Evolutionary conservation across 352 stramenopile genomes (phyloP).

Genomic region (Phytophthora melonis): DNA sequence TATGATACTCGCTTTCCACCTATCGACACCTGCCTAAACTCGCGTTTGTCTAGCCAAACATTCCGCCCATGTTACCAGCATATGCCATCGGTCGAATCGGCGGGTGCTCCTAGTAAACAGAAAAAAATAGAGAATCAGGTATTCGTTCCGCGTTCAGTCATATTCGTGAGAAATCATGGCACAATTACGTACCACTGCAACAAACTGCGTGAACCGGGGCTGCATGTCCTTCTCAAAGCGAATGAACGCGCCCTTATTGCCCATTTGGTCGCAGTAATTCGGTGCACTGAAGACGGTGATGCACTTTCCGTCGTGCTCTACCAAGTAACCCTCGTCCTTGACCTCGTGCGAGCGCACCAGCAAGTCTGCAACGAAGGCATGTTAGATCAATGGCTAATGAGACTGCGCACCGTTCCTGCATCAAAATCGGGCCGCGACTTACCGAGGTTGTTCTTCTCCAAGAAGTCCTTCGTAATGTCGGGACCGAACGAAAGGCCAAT

Average conservation of each 20-base stretch:
- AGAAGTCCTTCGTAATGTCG: constrained; percentile 97
- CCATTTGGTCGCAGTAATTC: constrained; percentile 99
- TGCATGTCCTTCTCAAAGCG: constrained; percentile 96
- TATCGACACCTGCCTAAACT: constrained; percentile 38
- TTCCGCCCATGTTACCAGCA: constrained; percentile 91
- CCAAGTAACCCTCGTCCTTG: constrained; percentile 99
- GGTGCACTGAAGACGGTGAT: constrained; percentile 99
- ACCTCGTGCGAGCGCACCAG: constrained; percentile 99
- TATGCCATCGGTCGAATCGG: constrained; percentile 92
- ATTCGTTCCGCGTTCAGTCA: background rate
- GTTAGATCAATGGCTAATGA: constrained; percentile 1
- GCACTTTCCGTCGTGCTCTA: constrained; percentile 99
- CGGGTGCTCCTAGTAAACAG: constrained; percentile 73
- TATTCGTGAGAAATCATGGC: background rate
- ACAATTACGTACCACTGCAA: constrained; percentile 80
- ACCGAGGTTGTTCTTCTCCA: constrained; percentile 96
- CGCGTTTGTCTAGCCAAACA: constrained; percentile 77
- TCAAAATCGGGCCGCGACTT: constrained; percentile 16
- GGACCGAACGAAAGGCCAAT: constrained; percentile 98
- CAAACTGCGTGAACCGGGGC: constrained; percentile 97
- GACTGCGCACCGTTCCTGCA: too few species aligned
- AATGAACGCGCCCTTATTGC: constrained; percentile 99
- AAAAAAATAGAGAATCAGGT: background rate
- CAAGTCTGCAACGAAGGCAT: constrained; percentile 71
- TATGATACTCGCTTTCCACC: constrained; percentile 22